These are phyloP conservation scores for Trichoderma sp. DNA, from an alignment of 2,329 filamentous ascomycete species.

Conservation along the genomic window DNA sequence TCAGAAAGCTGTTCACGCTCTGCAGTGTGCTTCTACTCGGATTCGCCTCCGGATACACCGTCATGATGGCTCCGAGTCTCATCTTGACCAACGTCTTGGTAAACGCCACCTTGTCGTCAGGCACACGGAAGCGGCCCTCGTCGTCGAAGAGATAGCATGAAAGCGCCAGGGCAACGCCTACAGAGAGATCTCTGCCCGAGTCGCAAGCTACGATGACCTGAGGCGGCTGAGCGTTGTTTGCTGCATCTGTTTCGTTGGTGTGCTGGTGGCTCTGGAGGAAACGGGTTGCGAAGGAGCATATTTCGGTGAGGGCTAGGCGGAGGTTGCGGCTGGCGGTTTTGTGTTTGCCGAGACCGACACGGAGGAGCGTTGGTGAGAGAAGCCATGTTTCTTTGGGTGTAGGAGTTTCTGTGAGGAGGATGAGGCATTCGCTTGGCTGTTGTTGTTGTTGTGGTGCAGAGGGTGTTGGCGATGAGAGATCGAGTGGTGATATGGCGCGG, in stretches of 20 bases:
- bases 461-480: background rate
- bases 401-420: constrained; percentile 43
- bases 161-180: constrained; percentile 73
- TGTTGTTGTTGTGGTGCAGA: background rate
- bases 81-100: constrained; percentile 77
- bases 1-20: constrained; percentile 86
- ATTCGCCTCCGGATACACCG: constrained; percentile 73
- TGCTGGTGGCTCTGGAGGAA: constrained; percentile 32
- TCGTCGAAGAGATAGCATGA: constrained; percentile 72
- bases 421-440: constrained; percentile 34
- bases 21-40: constrained; percentile 83
- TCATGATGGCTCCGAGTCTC: constrained; percentile 78
- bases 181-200: constrained; percentile 74
- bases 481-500: constrained; percentile 33
- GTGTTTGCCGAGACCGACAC: constrained; percentile 65
- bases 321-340: constrained; percentile 83
- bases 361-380: constrained; percentile 40
- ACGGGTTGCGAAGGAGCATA: constrained; percentile 54
- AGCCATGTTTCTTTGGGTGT: constrained; percentile 46
- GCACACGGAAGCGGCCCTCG: constrained; percentile 47
- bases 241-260: background rate
- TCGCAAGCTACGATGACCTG: constrained; percentile 65
- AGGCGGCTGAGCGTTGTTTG: background rate
- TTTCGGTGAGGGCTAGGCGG: constrained; percentile 64
- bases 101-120: constrained; percentile 38